Evolutionary conservation across 2,329 filamentous ascomycete species (phyloP), one percentile per base, ranked within the genome.

Genomic region (Phaeosphaeriaceae sp.): DNA sequence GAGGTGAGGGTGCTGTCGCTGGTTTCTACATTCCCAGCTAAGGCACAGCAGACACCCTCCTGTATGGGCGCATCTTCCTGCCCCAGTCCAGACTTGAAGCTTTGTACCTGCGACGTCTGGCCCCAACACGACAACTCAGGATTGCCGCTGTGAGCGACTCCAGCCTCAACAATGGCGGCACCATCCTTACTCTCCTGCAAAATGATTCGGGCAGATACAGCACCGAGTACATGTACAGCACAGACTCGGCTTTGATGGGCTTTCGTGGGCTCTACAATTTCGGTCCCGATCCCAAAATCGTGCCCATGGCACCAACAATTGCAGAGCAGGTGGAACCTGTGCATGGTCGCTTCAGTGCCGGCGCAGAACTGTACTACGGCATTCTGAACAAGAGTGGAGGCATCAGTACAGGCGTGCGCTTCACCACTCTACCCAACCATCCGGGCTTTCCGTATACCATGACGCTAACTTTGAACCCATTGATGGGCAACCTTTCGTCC

Each of bases 291-390:
- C 83, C 84, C 7, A 74, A 78, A 46, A 53, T 57, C 21, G 62
- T 56, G 33, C 61, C 66, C 28, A 62, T 60, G 13, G 52, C 61
- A 42, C 62, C 64, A 13, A 54, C 52, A 29, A 50, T 55, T 28
- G 54, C 56, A 39, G 58, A 66, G 36, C 55, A 68, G 39, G 48
- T 60, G 44, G 71, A 88, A 67, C 83, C 81, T 60, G 84, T 87
- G 50, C 88, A 86, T 76, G 92, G 89, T 7, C 86, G 93, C 16
- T 91, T 97, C 70, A 96, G 90, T 66, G 90, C 90, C 3, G 94
- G 94, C 29, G 93, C 87, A 46, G 94, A 99, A 74, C 81, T 96
- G 29, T 99, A 97, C 77, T 99, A 99, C 77, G 94, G 93, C 17
- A 88, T 92, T 0, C 77, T 97, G 50, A 97, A 97, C 72, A 97